Evolutionary conservation across 352 stramenopile genomes (phyloP).

Genomic region (Pythium aphanidermatum): DNA sequence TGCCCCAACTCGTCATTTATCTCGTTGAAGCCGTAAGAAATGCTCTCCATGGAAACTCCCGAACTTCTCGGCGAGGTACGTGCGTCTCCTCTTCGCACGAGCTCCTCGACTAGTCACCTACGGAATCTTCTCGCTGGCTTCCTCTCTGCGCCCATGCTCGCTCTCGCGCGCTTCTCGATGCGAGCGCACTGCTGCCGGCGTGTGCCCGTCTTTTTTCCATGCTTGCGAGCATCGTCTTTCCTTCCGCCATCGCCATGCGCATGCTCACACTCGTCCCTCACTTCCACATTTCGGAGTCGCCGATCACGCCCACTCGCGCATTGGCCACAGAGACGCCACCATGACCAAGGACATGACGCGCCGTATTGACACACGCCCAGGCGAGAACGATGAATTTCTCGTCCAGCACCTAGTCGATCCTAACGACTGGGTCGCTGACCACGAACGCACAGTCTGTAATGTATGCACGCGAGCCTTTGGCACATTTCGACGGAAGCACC

Average conservation of each 20-base stretch:
- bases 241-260: too few relatives aligned
- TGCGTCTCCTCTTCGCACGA: conserved; percentile 18
- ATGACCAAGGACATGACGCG: conserved; percentile 29
- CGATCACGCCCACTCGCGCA: conserved; percentile 4
- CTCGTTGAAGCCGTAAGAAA: too few relatives aligned
- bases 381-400: conserved; percentile 42
- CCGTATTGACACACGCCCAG: not conserved
- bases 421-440: conserved; percentile 68
- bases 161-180: too few relatives aligned
- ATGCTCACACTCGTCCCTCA: conserved; percentile 6
- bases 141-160: too few relatives aligned
- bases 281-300: conserved; percentile 17
- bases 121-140: too few relatives aligned
- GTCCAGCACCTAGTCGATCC: conserved; percentile 71
- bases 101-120: not conserved
- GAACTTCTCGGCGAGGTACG: conserved; percentile 13
- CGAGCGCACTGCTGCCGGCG: too few relatives aligned
- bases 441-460: conserved; percentile 60
- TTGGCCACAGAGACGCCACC: too few relatives aligned
- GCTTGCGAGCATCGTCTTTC: not conserved
- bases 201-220: too few relatives aligned
- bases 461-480: conserved; percentile 75
- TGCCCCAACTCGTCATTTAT: too few relatives aligned
- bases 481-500: conserved; percentile 81
- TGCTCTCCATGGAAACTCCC: not conserved